Conservation (phyloP, 2,329 filamentous ascomycete genomes). For the Cladosporium colombiae region DNA sequence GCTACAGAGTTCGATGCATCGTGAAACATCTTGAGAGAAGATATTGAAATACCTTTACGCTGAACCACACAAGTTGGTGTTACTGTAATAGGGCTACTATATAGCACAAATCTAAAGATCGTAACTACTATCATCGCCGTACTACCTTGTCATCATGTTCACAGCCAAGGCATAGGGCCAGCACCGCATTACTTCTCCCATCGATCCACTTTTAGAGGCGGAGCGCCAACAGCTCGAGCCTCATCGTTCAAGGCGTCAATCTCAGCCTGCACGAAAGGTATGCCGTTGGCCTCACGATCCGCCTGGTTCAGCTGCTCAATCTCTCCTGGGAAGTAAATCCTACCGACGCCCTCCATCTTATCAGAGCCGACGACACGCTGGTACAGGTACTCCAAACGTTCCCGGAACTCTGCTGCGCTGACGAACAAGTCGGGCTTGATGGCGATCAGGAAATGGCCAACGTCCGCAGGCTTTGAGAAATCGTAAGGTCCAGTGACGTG, state of each 20-base stretch:
- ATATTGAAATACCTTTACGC: background rate
- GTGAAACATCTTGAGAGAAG: background rate
- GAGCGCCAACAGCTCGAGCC: constrained; percentile 46
- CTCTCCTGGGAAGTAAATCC: constrained; percentile 60
- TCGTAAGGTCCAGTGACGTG: constrained; percentile 73
- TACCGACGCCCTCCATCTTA: constrained; percentile 55
- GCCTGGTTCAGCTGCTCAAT: constrained; percentile 54
- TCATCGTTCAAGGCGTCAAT: constrained; percentile 53
- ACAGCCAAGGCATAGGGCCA: background rate
- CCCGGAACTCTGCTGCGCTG: constrained; percentile 35
- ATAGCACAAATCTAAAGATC: too few relatives aligned
- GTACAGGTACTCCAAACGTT: constrained; percentile 60
- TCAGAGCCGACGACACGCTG: constrained; percentile 55
- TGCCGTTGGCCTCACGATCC: constrained; percentile 45
- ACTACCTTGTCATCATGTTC: background rate
- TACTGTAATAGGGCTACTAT: background rate
- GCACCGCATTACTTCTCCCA: background rate
- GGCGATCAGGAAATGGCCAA: constrained; percentile 40
- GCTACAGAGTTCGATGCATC: background rate
- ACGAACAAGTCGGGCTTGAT: constrained; percentile 42
- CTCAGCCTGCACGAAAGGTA: constrained; percentile 53
- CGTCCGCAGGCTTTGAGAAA: constrained; percentile 54
- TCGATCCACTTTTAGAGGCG: background rate
- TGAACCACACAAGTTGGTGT: background rate
- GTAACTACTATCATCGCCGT: too few relatives aligned